Evolutionary conservation across 768 basidiomycete species (phyloP).

Genomic region (Hydnomerulius pinastri): DNA sequence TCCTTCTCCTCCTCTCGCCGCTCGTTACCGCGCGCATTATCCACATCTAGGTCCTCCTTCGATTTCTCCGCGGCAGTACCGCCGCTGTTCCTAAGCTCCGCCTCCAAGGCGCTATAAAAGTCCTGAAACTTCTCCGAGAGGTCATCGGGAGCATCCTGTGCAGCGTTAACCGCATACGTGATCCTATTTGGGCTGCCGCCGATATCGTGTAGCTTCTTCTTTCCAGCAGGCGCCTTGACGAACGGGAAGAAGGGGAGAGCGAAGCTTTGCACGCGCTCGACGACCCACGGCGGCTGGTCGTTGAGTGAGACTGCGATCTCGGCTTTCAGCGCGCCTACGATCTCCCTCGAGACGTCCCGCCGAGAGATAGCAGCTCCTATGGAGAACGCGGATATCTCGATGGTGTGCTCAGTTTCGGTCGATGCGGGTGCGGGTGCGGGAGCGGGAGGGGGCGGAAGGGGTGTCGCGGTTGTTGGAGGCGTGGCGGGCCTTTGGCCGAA

Average conservation of each 20-base stretch:
- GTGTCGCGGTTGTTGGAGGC: slow-evolving; percentile 31
- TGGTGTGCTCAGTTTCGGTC: slow-evolving; percentile 34
- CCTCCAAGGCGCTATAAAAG: slow-evolving; percentile 68
- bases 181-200: slow-evolving; percentile 22
- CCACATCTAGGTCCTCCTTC: slow-evolving; percentile 6
- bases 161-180: slow-evolving; percentile 42
- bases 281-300: slow-evolving; percentile 55
- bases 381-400: slow-evolving; percentile 64
- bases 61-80: slow-evolving; percentile 13
- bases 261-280: slow-evolving; percentile 59
- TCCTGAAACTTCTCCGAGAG: slow-evolving; percentile 60
- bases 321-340: slow-evolving; percentile 52
- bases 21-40: slow-evolving; percentile 18
- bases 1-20: slow-evolving; percentile 28
- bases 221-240: slow-evolving; percentile 36
- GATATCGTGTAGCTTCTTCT: slow-evolving; percentile 35
- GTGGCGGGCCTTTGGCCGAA: slow-evolving; percentile 51
- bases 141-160: slow-evolving; percentile 51
- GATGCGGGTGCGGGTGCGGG: slow-evolving; percentile 29
- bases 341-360: slow-evolving; percentile 52
- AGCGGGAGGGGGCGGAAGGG: slow-evolving; percentile 27
- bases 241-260: slow-evolving; percentile 60
- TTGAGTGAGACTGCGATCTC: slow-evolving; percentile 56
- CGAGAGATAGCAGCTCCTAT: slow-evolving; percentile 54
- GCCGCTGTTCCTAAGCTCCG: slow-evolving; percentile 48